Conservation (phyloP, 2,329 filamentous ascomycete species). For the Keithomyces neogunnii region DNA sequence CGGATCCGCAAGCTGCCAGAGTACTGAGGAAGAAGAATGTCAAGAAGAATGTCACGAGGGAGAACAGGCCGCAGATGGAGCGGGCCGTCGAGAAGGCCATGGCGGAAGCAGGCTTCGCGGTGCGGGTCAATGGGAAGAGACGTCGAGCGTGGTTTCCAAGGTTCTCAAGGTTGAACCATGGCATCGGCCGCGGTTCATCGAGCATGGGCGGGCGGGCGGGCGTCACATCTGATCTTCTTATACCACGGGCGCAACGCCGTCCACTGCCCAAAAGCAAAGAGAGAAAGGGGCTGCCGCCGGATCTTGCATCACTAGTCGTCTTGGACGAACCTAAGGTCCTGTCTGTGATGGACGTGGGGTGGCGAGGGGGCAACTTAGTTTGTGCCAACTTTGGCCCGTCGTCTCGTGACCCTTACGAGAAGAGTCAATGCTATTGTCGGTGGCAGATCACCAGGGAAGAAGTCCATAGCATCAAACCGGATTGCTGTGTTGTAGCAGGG, state of each 20-base stretch:
- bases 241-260: not conserved
- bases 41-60: not conserved
- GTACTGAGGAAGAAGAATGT: not conserved
- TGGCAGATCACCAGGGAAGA: not conserved
- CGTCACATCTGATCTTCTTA: not conserved
- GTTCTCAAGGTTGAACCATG: not conserved
- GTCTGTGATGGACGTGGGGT: not conserved
- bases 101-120: not conserved
- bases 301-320: not conserved
- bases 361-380: not conserved
- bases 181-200: not conserved
- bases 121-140: not conserved
- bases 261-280: not conserved
- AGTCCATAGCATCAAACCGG: too few relatives aligned
- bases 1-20: not conserved
- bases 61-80: constrained; percentile 7
- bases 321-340: not conserved
- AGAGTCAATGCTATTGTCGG: not conserved
- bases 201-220: not conserved
- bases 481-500: too few relatives aligned
- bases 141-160: not conserved
- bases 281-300: not conserved
- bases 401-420: not conserved
- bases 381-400: not conserved
- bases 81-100: not conserved